A percentile compares a stretch with the other conserved stretches of the same genome.
Conservation (phyloP, 306 rosid species). For the Rosa lucieae region DNA sequence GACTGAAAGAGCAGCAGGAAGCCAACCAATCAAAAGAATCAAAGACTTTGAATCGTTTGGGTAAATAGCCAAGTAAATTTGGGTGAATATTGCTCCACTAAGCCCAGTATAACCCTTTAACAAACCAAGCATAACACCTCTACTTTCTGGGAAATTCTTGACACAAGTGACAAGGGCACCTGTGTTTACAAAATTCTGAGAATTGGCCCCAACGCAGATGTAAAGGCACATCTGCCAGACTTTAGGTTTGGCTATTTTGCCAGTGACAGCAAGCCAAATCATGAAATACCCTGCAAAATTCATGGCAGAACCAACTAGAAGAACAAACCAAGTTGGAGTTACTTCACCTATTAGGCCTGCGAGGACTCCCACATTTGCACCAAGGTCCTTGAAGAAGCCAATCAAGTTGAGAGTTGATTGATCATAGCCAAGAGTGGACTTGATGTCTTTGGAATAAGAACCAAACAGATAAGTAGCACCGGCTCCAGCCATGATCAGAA, state of each 20-base stretch:
- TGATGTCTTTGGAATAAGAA: slow-evolving; percentile 36
- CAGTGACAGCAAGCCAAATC: slow-evolving; percentile 31
- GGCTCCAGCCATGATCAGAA: slow-evolving; percentile 32
- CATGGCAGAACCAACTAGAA: slow-evolving; percentile 27
- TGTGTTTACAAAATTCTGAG: slow-evolving; percentile 38
- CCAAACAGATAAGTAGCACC: slow-evolving; percentile 43
- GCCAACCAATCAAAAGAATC: slow-evolving; percentile 39
- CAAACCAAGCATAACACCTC: slow-evolving; percentile 41
- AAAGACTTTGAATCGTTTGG: slow-evolving; percentile 26
- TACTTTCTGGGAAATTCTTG: slow-evolving; percentile 44
- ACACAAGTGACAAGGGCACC: slow-evolving; percentile 37
- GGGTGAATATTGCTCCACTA: slow-evolving; percentile 45
- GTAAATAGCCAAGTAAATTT: slow-evolving; percentile 35
- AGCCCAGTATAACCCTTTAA: slow-evolving; percentile 39
- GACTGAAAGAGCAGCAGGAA: slow-evolving; percentile 33
- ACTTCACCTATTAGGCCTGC: slow-evolving; percentile 40
- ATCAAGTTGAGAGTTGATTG: slow-evolving; percentile 28
- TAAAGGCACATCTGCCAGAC: slow-evolving; percentile 38
- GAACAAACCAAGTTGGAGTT: slow-evolving; percentile 36
- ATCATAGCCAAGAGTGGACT: slow-evolving; percentile 33
- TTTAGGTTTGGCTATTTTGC: slow-evolving; percentile 25
- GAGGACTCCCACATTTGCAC: slow-evolving; percentile 35
- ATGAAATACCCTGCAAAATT: slow-evolving; percentile 36
- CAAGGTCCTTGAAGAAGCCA: slow-evolving; percentile 42
- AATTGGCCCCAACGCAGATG: slow-evolving; percentile 37